Base-by-base conservation (phyloP, 345 rosid species). In the Hibiscus tridactylites region DNA sequence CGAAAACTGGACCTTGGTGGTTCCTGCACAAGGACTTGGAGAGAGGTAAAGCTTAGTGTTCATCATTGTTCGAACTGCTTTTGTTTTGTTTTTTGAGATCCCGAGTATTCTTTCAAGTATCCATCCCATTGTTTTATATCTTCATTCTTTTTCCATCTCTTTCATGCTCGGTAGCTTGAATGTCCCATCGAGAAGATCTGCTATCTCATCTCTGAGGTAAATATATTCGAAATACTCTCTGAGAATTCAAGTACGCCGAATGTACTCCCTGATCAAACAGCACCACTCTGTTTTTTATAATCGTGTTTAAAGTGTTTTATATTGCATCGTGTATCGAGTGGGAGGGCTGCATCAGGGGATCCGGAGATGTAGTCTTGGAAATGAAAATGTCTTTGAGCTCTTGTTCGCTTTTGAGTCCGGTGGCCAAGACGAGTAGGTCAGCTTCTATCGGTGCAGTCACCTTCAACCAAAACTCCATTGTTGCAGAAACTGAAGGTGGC, bases 1-100 rank as follows among this genome's bases (percentile, higher is more conserved):
- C 88, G 54, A 88, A 74, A 81, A 78, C 82, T 17, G 97, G 98
- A 65, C 97, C 98, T 33, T 94, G 98, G 97, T 90, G 97, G 97
- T 91, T 91, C 87, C 65, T 94, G 85, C 97, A 91, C 76, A 71
- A 37, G 46, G 87, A 86, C 73, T 42, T 77, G 3, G 80, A 81
- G 65, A 78, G 60, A 61, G 49, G 75, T 11, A 72, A 80, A 85
- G 37, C 37, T 33, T 28, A 28, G 31, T 28, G 31, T 28, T 28
- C 79, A 81, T 28, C 16, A 9, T 3, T 12, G 33, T 6, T 44
- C 49, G 6, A 24, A 24, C 57, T 26, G 12, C 70, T 47, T 12
- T 8, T 64, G 33, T 46, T 66, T 33, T 66, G 56, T 47, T 46
- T 66, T 47, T 31, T 37, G 42, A 6, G 42, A 37, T 37, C 42